phyloP scores from a whole-genome alignment of 2,329 filamentous ascomycete genomes.

The Penicillium thymicola region DNA sequence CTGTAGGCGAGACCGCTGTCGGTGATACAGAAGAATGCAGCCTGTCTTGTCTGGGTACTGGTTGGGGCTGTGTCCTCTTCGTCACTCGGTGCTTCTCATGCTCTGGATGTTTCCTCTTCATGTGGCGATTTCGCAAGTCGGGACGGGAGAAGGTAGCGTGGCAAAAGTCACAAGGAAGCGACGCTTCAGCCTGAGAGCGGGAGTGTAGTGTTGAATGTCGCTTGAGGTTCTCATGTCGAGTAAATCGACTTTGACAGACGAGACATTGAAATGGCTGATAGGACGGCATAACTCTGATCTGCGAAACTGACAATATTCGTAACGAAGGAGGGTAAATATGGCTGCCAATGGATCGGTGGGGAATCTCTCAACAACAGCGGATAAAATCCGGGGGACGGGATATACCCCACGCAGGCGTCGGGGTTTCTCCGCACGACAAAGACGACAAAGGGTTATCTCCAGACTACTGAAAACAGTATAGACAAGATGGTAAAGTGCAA shows the following conservation, averaged over 20 bases:
- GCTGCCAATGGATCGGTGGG: slow-evolving; percentile 1
- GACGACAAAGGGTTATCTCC: background rate
- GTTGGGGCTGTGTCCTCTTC: slow-evolving; percentile 3
- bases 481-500: background rate
- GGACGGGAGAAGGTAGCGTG: slow-evolving; percentile 41
- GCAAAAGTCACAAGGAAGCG: slow-evolving; percentile 39
- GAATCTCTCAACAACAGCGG: background rate
- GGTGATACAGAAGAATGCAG: slow-evolving; percentile 3
- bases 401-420: slow-evolving; percentile 2
- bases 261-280: slow-evolving; percentile 43
- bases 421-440: slow-evolving; percentile 1
- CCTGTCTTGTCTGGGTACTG: background rate
- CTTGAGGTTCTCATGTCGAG: slow-evolving; percentile 43
- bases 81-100: slow-evolving; percentile 10
- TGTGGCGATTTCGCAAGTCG: slow-evolving; percentile 42
- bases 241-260: slow-evolving; percentile 40
- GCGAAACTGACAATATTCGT: background rate
- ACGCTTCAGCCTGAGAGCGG: slow-evolving; percentile 28
- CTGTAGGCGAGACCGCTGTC: background rate
- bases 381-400: slow-evolving; percentile 3
- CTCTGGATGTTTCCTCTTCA: slow-evolving; percentile 43
- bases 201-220: slow-evolving; percentile 43
- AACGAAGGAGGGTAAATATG: background rate
- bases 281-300: slow-evolving; percentile 1
- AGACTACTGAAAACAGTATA: too few relatives aligned